Evolutionary conservation across 1,139 yeast species (phyloP), one percentile per base, ranked within the genome.

Genomic region (Meyerozyma sp.): DNA sequence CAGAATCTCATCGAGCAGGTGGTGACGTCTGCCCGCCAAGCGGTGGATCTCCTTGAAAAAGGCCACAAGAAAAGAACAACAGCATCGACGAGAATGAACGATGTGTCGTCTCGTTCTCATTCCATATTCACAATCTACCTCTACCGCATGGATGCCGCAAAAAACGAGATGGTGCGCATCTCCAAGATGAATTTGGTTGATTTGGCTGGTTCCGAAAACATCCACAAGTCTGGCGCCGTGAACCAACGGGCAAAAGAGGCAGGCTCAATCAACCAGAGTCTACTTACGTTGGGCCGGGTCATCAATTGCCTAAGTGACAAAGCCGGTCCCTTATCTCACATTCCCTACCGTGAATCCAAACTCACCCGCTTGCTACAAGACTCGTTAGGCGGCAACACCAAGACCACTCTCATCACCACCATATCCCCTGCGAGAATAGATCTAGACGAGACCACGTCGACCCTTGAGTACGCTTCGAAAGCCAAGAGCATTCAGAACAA

Each of bases 171-270:
- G 53, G 54, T 73, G 3, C 69, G 75, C 45, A 66, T 79, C 13
- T 82, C 93, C 1, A 77, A 79, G 48, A 70, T 86, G 35, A 74
- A 87, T 47, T 68, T 86, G 28, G 93, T 86, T 1, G 95, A 86
- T 63, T 66, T 86, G 52, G 95, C 95, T 0, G 95, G 95, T 0
- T 82, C 91, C 0, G 95, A 86, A 57, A 67, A 93, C 46, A 78
- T 84, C 7, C 60, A 68, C 16, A 73, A 82, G 16, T 79, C 88
- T 0, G 86, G 86, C 25, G 75, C 84, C 1, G 77, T 74, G 21
- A 89, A 87, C 3, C 82, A 79, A 55, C 66, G 94, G 41, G 70
- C 84, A 43, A 75, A 81, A 50, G 95, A 87, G 58, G 95, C 95
- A 1, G 71, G 81, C 5, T 78, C 81, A 48, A 86, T 87, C 54